Base-by-base conservation (phyloP, 2,329 filamentous ascomycete species). In the Gaeumannomyces sp. region DNA sequence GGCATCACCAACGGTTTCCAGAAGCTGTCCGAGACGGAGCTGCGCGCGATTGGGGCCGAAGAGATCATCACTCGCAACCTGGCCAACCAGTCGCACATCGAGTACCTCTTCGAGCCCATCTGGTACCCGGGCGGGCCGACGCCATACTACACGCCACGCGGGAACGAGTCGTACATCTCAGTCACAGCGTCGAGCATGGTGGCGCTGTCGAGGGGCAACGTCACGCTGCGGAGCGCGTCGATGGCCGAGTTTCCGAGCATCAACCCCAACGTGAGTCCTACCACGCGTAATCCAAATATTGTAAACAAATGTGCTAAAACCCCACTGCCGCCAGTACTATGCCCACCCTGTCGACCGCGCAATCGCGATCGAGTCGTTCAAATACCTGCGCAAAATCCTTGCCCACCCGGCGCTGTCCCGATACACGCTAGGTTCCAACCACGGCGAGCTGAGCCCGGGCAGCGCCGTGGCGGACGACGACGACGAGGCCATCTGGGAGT, bases 401-500 rank as follows among this genome's bases (percentile, higher is more conserved):
- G 67, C 69, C 16, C 70, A 72, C 64, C 68, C 69, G 31, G 67
- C 67, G 25, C 67, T 73, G 60, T 67, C 71, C 14, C 65, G 66
- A 22, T 72, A 67, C 64, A 73, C 71, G 50, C 59, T 67, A 22
- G 71, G 71, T 4, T 66, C 70, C 0, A 61, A 71, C 66, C 64
- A 68, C 1, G 68, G 60, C 14, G 76, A 78, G 67, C 76, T 76
- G 45, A 73, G 74, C 66, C 76, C 74, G 1, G 73, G 73, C 3
- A 69, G 65, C 11, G 61, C 53, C 0, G 69, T 71, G 22, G 35
- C 60, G 10, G 60, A 59, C 33, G 64, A 67, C 28, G 64, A 57
- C 25, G 64, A 66, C 61, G 61, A 50, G 29, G 65, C 65, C 4
- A 65, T 64, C 63, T 64, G 61, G 29, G 53, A 67, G 31, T 71